These are phyloP conservation scores for Coffea humblotiana DNA, from an alignment of 305 asterid species.

Conservation along the genomic window DNA sequence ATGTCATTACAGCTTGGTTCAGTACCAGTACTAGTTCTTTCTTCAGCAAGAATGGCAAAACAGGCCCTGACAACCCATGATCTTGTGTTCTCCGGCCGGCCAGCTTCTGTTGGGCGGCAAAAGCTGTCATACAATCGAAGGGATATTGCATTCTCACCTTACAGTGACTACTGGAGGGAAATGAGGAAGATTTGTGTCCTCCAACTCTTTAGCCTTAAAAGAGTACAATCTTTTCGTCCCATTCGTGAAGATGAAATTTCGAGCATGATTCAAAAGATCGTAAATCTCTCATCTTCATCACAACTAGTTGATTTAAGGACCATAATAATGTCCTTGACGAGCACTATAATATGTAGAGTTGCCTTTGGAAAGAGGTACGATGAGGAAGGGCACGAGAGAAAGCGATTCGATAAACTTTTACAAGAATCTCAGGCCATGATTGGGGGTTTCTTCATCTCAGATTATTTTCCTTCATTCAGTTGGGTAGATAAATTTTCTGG, in stretches of 20 bases:
- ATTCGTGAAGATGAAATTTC: slow-evolving; percentile 20
- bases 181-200: no score
- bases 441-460: slow-evolving; percentile 11
- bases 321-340: not conserved
- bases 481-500: slow-evolving; percentile 31
- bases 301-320: slow-evolving; percentile 22
- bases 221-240: not conserved
- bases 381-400: not conserved
- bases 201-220: no score
- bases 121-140: slow-evolving; percentile 17
- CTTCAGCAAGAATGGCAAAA: slow-evolving; percentile 23
- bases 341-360: slow-evolving; percentile 12
- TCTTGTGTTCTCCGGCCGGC: slow-evolving; percentile 23
- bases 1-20: slow-evolving; percentile 6
- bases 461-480: slow-evolving; percentile 16
- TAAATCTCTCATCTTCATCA: not conserved
- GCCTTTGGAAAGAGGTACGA: slow-evolving; percentile 6
- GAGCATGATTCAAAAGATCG: not conserved
- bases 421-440: not conserved
- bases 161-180: not conserved
- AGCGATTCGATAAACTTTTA: slow-evolving; percentile 5
- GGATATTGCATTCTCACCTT: slow-evolving; percentile 13
- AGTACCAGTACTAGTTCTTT: no score
- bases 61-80: slow-evolving; percentile 19
- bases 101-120: not conserved